Evolutionary conservation across 768 basidiomycete genomes (phyloP).

Genomic region (Suillus americanus): DNA sequence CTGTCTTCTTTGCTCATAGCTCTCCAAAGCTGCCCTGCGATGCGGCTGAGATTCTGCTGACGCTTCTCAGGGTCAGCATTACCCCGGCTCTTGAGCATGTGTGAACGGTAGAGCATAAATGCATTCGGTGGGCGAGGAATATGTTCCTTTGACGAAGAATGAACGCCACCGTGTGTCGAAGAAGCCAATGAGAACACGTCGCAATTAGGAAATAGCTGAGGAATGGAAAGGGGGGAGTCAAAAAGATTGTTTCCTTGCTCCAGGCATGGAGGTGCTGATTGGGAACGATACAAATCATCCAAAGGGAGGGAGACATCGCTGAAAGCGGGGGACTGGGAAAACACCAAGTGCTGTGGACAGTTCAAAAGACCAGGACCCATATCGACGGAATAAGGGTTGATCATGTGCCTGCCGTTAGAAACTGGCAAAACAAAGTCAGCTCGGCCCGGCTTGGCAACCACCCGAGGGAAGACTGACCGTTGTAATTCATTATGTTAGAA

Average conservation of each 20-base stretch:
- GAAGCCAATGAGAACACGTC: background rate
- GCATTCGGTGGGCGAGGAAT: constrained; percentile 54
- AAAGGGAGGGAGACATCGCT: background rate
- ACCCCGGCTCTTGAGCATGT: constrained; percentile 42
- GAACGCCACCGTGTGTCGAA: background rate
- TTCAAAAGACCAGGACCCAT: background rate
- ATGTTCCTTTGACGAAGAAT: constrained; percentile 19
- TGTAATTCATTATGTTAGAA: background rate
- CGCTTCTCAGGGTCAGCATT: constrained; percentile 48
- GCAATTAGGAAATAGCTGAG: background rate
- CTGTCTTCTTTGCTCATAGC: constrained; percentile 36
- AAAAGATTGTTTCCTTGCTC: constrained; percentile 2
- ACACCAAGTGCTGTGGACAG: background rate
- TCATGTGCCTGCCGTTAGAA: background rate
- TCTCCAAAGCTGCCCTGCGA: constrained; percentile 56
- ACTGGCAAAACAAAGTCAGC: background rate
- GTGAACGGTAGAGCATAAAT: constrained; percentile 57
- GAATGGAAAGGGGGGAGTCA: background rate
- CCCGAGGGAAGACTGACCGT: background rate
- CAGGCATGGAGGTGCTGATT: constrained; percentile 13
- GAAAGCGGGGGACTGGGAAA: constrained; percentile 1
- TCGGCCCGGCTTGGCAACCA: background rate
- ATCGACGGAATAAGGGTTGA: background rate
- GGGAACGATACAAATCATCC: constrained; percentile 9
- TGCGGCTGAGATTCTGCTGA: constrained; percentile 54